A percentile compares a stretch with the other conserved stretches of the same genome.
phyloP scores from a whole-genome alignment of 352 stramenopile genomes.

The Lagenidium giganteum region DNA sequence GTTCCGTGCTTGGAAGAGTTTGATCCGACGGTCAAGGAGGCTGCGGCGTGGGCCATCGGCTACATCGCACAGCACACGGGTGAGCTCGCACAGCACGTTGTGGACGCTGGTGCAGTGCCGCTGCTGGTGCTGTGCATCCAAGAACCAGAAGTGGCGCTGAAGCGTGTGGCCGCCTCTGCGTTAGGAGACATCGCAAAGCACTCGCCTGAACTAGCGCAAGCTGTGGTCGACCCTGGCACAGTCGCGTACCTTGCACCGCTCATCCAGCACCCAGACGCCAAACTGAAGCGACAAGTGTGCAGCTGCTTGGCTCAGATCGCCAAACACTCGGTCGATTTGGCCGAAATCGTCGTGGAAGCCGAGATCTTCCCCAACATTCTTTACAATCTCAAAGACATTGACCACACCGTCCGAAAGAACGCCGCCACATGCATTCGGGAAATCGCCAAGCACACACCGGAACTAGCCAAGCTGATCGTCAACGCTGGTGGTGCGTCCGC shows the following conservation, averaged over 20 bases:
- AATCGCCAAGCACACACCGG: slow-evolving; percentile 93
- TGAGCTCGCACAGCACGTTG: slow-evolving; percentile 91
- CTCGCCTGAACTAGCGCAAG: slow-evolving; percentile 91
- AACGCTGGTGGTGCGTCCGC: slow-evolving; percentile 93
- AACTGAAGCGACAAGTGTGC: slow-evolving; percentile 91
- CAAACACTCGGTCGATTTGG: slow-evolving; percentile 94
- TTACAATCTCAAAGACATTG: slow-evolving; percentile 93
- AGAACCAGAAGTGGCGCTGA: slow-evolving; percentile 93
- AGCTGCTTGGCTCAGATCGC: slow-evolving; percentile 92
- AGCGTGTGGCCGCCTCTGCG: slow-evolving; percentile 90
- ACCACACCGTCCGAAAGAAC: slow-evolving; percentile 95
- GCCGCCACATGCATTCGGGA: slow-evolving; percentile 93
- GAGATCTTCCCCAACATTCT: slow-evolving; percentile 96
- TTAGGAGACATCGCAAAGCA: slow-evolving; percentile 95
- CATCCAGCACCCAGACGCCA: slow-evolving; percentile 92
- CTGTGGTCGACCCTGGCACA: slow-evolving; percentile 90
- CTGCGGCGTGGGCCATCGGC: slow-evolving; percentile 92
- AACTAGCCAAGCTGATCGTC: slow-evolving; percentile 95
- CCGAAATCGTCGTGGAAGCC: slow-evolving; percentile 93
- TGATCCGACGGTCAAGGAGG: slow-evolving; percentile 93
- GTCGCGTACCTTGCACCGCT: slow-evolving; percentile 92
- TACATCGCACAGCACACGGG: slow-evolving; percentile 94
- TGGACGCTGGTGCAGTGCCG: slow-evolving; percentile 90
- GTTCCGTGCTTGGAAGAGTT: slow-evolving; percentile 95
- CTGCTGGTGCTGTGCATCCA: slow-evolving; percentile 95